Evolutionary conservation across 2,329 filamentous ascomycete species (phyloP).

Genomic region (Alternaria metachromatica): DNA sequence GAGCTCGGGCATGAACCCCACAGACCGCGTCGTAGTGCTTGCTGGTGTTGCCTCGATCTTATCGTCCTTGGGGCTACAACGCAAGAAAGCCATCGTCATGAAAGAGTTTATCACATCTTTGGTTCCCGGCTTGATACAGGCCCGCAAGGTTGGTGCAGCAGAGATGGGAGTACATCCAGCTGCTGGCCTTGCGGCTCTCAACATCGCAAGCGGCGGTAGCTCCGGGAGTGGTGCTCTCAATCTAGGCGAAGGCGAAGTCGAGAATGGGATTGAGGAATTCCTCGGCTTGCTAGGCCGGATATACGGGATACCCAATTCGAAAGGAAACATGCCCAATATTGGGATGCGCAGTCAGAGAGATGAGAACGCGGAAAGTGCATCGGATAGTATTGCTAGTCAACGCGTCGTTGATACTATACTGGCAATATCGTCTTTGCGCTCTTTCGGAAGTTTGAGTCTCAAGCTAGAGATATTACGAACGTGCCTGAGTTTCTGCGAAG

Average conservation of each 20-base stretch:
- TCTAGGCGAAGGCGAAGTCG: slow-evolving; percentile 46
- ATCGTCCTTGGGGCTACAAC: slow-evolving; percentile 76
- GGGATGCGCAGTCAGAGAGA: slow-evolving; percentile 5
- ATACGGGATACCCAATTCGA: slow-evolving; percentile 51
- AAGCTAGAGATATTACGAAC: slow-evolving; percentile 87
- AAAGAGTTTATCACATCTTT: slow-evolving; percentile 84
- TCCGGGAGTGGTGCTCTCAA: slow-evolving; percentile 81
- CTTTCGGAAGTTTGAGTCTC: slow-evolving; percentile 77
- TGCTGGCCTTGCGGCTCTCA: slow-evolving; percentile 79
- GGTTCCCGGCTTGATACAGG: slow-evolving; percentile 85
- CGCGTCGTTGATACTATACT: slow-evolving; percentile 60
- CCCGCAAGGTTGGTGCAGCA: slow-evolving; percentile 90
- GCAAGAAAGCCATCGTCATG: slow-evolving; percentile 91
- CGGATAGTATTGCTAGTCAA: slow-evolving; percentile 46
- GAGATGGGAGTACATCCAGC: slow-evolving; percentile 96
- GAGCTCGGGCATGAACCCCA: slow-evolving; percentile 68
- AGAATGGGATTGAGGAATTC: slow-evolving; percentile 52
- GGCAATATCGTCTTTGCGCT: slow-evolving; percentile 58
- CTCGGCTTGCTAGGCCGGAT: slow-evolving; percentile 50
- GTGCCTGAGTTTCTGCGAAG: slow-evolving; percentile 94
- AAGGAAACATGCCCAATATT: slow-evolving; percentile 24
- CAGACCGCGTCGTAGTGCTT: slow-evolving; percentile 79
- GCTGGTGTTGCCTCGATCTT: slow-evolving; percentile 89
- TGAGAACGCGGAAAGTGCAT: slow-evolving; percentile 6
- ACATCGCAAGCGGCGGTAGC: slow-evolving; percentile 57